Conservation (phyloP, 768 basidiomycete genomes). For the Amyloporia xantha region DNA sequence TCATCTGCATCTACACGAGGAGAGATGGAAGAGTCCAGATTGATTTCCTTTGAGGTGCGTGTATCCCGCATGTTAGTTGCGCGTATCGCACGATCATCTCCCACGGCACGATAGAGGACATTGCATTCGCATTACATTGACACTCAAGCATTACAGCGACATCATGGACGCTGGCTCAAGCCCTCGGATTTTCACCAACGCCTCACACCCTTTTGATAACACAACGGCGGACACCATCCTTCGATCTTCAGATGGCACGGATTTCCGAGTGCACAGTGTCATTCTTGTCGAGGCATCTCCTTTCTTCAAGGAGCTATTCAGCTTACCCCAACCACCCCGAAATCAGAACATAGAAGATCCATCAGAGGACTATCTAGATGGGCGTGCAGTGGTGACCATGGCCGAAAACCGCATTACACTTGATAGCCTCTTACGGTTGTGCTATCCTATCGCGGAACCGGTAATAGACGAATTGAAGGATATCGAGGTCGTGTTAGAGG, state of each 20-base stretch:
- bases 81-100: no score
- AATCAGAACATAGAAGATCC: conserved; percentile 5
- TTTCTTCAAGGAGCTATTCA: conserved; percentile 28
- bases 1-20: no score
- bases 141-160: neutral
- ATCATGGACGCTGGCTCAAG: neutral
- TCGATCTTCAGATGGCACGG: conserved; percentile 21
- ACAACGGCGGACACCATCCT: conserved; percentile 27
- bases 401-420: conserved; percentile 5
- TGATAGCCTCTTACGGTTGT: conserved; percentile 12
- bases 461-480: conserved; percentile 2
- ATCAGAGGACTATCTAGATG: conserved; percentile 1
- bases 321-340: conserved; percentile 23
- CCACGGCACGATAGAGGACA: no score
- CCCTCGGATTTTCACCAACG: neutral
- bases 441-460: conserved; percentile 29
- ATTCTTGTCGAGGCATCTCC: conserved; percentile 29
- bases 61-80: no score
- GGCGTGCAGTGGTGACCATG: neutral
- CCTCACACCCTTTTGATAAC: conserved; percentile 33
- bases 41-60: no score
- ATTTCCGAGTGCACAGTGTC: conserved; percentile 23
- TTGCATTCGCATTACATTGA: neutral
- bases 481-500: conserved; percentile 9
- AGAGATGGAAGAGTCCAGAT: no score